Evolutionary conservation across 23 red algal species (phyloP).

Genomic region (Pyropia haitanensis): DNA sequence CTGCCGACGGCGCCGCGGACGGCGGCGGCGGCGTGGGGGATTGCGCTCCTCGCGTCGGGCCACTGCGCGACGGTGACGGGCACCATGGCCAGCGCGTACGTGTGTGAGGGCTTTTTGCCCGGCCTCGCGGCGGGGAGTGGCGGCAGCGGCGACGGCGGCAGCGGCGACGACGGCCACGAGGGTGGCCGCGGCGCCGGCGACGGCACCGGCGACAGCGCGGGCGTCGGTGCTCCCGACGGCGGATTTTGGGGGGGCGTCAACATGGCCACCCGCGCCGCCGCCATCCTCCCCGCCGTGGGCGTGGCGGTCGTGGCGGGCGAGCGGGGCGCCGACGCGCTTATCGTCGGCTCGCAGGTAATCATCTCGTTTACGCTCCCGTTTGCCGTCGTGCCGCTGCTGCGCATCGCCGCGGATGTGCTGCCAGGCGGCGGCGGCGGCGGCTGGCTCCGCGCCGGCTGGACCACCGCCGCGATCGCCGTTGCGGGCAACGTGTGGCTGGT

Average conservation of each 20-base stretch:
- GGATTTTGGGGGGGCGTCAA: slow-evolving; percentile 9
- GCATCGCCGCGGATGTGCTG: slow-evolving; percentile 7
- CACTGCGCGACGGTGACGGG: slow-evolving; percentile 80
- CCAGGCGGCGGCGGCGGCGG: too few species aligned
- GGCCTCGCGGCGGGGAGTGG: neutral
- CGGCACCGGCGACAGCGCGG: too few species aligned
- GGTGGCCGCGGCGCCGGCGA: neutral
- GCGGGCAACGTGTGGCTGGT: slow-evolving; percentile 14
- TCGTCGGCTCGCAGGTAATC: slow-evolving; percentile 69
- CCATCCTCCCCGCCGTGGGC: slow-evolving; percentile 54
- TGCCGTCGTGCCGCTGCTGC: slow-evolving; percentile 73
- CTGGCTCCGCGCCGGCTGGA: slow-evolving; percentile 4
- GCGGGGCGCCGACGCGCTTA: slow-evolving; percentile 44
- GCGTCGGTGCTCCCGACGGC: too few species aligned
- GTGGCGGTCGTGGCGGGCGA: slow-evolving; percentile 60
- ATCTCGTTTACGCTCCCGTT: slow-evolving; percentile 75
- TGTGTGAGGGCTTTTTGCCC: slow-evolving; percentile 83
- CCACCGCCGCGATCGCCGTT: slow-evolving; percentile 7
- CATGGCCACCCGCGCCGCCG: slow-evolving; percentile 41
- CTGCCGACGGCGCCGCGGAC: slow-evolving; percentile 3
- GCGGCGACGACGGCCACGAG: slow-evolving; percentile 1
- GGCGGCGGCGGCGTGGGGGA: slow-evolving; percentile 61
- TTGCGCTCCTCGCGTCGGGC: slow-evolving; percentile 71
- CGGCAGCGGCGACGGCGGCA: too few species aligned
- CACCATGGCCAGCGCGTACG: slow-evolving; percentile 63